Evolutionary conservation across 805 yeast species (phyloP), one percentile per base, ranked within the genome.

Genomic region (Saccharomyces kudriavzevii): DNA sequence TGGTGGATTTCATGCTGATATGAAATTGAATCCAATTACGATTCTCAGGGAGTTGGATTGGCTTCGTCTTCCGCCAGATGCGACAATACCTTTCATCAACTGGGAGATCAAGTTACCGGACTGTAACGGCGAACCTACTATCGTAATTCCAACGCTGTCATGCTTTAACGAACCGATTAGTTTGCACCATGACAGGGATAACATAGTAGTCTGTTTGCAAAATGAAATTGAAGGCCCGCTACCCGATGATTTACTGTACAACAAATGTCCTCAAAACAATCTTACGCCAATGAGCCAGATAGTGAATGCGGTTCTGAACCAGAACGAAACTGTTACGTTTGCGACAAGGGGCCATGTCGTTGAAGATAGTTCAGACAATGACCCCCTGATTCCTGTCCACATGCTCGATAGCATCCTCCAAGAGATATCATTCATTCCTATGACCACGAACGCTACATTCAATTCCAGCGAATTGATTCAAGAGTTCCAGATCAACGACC

Each of bases 21-120:
- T 65, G 35, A 40, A 58, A 24, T 50, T 58, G 5, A 22, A 64
- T 3, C 65, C 69, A 22, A 60, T 65, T 35, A 64, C 63, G 11
- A 49, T 68, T 9, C 48, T 54, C 3, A 43, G 50, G n/a, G 47
- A 40, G 40, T 52, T 54, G 49, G 57, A 49, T 5, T 62, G 56
- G 54, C 52, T 60, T 50, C 60, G 24, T 52, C 64, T 56, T 4
- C 58, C 64, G 1, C 26, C 51, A 17, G 17, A 49, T 27, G 14
- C 50, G 2, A 24, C 57, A 14, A 54, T 76, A 4, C 80, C 81
- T 10, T 47, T 54, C 8, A 52, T 74, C 5, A 54, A 59, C 4
- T 76, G 79, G 78, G 63, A 66, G 17, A 9, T 75, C 1, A 58
- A 62, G 10, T 54, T 74, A 17, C 62, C 71, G 6, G 77, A 72